These are phyloP conservation scores for Pleurotus cornucopiae DNA, from an alignment of 768 basidiomycete genomes.

Conservation along the genomic window DNA sequence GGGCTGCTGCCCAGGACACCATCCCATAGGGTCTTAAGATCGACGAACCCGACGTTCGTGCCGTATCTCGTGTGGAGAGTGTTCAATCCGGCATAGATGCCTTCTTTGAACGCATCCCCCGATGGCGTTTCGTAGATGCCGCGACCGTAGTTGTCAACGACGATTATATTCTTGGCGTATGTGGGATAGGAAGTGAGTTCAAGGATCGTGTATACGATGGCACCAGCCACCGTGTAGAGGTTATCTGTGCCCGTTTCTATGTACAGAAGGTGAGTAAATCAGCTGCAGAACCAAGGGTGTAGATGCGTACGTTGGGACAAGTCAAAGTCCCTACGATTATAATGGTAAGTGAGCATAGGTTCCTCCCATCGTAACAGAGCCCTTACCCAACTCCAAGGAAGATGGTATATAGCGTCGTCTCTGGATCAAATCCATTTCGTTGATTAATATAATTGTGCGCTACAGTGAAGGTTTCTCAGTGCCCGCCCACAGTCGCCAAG, in stretches of 20 bases:
- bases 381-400: constrained; percentile 54
- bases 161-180: constrained; percentile 43
- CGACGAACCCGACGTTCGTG: constrained; percentile 41
- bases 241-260: constrained; percentile 20
- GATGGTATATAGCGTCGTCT: constrained; percentile 42
- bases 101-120: constrained; percentile 43
- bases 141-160: constrained; percentile 50
- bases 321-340: constrained; percentile 32
- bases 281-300: constrained; percentile 15
- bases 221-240: constrained; percentile 31
- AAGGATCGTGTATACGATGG: constrained; percentile 32
- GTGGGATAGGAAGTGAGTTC: constrained; percentile 40
- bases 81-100: constrained; percentile 36
- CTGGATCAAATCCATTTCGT: constrained; percentile 24
- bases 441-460: constrained; percentile 19
- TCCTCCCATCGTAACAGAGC: neutral
- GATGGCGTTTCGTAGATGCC: constrained; percentile 28
- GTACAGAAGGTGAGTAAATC: constrained; percentile 14
- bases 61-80: constrained; percentile 21
- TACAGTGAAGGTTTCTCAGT: constrained; percentile 4
- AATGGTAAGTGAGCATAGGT: neutral
- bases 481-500: neutral
- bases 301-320: constrained; percentile 26
- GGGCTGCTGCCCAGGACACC: constrained; percentile 36
- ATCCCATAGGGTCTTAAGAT: constrained; percentile 43